Evolutionary conservation across 441 rosid genomes (phyloP), one percentile per base, ranked within the genome.

Genomic region (Gossypium armourianum): DNA sequence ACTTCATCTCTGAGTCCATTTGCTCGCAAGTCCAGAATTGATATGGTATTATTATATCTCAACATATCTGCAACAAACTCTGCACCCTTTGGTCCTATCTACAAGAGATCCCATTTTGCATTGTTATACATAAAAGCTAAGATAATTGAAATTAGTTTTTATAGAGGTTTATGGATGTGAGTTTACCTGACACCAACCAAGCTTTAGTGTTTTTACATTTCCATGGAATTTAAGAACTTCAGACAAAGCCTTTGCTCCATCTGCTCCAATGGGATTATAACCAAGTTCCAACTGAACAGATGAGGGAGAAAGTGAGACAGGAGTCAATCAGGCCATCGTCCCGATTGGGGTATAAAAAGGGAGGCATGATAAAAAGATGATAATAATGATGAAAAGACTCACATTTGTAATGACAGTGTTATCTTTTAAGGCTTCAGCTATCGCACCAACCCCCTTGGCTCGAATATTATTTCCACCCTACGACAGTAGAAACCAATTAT

Each of bases 111-210:
- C 24, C 63, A 57, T 13, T 49, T 10, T 28, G 75, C 8, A 55
- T 36, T 24, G 21, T 59, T 52, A 56, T 26, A 15, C 4, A 50
- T 4, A 21, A 5, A 21, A 8, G 8, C 71, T 9, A 72, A 28
- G 21, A 52, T 12, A 3, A 52, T 32, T 12, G 45, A 69, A 6
- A 58, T n/a, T 21, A 17, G 21, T 45, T 58, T 21, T 65, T 26
- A 60, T 26, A 49, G 47, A 32, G 10, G 53, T 45, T 26, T n/a
- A 47, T 61, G 62, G 7, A 21, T 20, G 63, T 24, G 62, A 74
- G 66, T 70, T 82, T 80, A 93, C 98, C 96, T 90, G 92, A 76
- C 98, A 93, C 98, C 98, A 93, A 74, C 98, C 96, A 71, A 93
- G 98, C 87, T 93, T 93, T 62, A 93, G 89, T 19, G 88, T 83